Conservation (phyloP, 2,329 filamentous ascomycete species). For the Xylaria sp. region DNA sequence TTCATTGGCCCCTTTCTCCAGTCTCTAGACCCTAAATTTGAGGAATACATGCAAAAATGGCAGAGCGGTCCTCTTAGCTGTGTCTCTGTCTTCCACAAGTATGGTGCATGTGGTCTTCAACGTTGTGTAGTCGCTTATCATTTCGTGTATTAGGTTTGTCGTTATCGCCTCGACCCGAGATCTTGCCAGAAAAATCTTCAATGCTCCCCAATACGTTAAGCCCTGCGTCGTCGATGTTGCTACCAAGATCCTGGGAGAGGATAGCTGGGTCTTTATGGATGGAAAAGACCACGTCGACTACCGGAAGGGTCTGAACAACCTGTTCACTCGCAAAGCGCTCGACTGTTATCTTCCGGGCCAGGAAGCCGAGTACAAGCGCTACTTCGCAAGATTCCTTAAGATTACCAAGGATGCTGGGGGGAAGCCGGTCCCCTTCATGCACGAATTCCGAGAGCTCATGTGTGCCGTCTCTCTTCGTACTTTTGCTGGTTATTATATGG, state of each 20-base stretch:
- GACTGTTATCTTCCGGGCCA: constrained; percentile 90
- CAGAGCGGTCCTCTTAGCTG: constrained; percentile 90
- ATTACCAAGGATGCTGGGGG: constrained; percentile 77
- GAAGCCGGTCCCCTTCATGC: constrained; percentile 88
- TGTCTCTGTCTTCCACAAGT: constrained; percentile 99
- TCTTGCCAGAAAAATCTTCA: constrained; percentile 96
- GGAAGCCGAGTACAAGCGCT: constrained; percentile 89
- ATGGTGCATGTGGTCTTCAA: constrained; percentile 50
- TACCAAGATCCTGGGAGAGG: constrained; percentile 88
- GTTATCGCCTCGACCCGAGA: constrained; percentile 96
- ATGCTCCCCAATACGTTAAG: constrained; percentile 91
- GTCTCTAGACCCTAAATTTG: constrained; percentile 91
- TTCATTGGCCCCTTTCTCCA: constrained; percentile 97
- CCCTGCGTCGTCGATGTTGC: constrained; percentile 96
- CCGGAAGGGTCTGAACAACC: constrained; percentile 92
- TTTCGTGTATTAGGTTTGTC: constrained; percentile 75
- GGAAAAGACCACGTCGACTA: constrained; percentile 96
- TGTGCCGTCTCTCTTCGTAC: constrained; percentile 94
- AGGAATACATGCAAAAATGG: constrained; percentile 94
- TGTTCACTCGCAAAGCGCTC: constrained; percentile 93
- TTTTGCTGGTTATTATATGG: constrained; percentile 97
- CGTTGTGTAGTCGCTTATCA: constrained; percentile 23
- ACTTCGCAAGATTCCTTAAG: constrained; percentile 82
- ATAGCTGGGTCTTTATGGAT: constrained; percentile 98
- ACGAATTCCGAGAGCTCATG: constrained; percentile 92